Evolutionary conservation across 2,329 filamentous ascomycete genomes (phyloP).

Genomic region (Alternaria gansuensis): DNA sequence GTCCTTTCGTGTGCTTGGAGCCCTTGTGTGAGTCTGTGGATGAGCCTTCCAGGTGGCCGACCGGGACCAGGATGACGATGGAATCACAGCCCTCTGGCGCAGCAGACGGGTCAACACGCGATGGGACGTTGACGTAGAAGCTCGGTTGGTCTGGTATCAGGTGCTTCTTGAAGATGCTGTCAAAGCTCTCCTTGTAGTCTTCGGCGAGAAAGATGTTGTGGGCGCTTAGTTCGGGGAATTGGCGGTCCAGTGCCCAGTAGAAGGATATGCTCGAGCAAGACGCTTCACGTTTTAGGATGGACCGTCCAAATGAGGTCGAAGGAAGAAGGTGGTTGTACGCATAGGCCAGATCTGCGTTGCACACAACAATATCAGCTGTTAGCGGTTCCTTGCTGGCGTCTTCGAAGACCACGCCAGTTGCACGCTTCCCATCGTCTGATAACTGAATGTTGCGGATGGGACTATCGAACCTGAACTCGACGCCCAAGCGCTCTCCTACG

Average conservation of each 20-base stretch:
- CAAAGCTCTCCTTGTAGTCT: conserved; percentile 76
- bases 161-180: conserved; percentile 76
- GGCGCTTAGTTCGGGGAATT: conserved; percentile 69
- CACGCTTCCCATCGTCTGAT: conserved; percentile 61
- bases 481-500: conserved; percentile 69
- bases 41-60: conserved; percentile 68
- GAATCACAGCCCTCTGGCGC: conserved; percentile 72
- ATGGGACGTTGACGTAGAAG: conserved; percentile 82
- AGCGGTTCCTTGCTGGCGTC: conserved; percentile 64
- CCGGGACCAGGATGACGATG: conserved; percentile 75
- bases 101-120: conserved; percentile 71
- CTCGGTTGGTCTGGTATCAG: conserved; percentile 72
- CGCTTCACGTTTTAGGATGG: conserved; percentile 61
- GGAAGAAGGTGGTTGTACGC: conserved; percentile 76
- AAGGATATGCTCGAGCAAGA: conserved; percentile 80
- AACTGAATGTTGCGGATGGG: conserved; percentile 66
- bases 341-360: conserved; percentile 79
- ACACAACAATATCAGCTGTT: conserved; percentile 70
- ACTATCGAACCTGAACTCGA: conserved; percentile 68
- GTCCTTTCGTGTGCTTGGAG: conserved; percentile 52
- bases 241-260: conserved; percentile 73
- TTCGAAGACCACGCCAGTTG: conserved; percentile 67
- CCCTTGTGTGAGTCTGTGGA: conserved; percentile 51
- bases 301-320: conserved; percentile 54
- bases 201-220: conserved; percentile 83